Base-by-base conservation (phyloP, 1,284 basidiomycete species). In the Naganishia liquefaciens region DNA sequence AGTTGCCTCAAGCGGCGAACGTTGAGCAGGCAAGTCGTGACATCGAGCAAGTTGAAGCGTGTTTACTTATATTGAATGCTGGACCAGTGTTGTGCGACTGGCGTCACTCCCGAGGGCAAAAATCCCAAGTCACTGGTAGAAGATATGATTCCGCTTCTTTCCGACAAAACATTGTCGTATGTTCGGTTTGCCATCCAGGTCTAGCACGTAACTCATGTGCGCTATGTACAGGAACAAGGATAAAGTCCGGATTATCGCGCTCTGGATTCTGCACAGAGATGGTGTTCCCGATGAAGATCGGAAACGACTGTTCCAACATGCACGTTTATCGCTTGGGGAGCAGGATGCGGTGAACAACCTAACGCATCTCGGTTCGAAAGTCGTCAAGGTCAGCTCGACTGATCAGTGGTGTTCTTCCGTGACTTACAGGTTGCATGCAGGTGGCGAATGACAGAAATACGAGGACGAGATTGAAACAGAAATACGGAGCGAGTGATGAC, bases 281-380 rank as follows among this genome's bases (percentile, higher is more conserved):
- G 96, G 96, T 52, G 95, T 99, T 10, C 93, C 95, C 21, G 95
- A 98, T 65, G 96, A 99, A 75, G 96, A 99, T 79, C 86, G 92
- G 63, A 86, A 93, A 68, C 83, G 96, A 65, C 79, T 99, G 65
- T 99, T 95, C 77, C 94, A 98, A 76, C 96, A 99, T 76, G 96
- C 96, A n/a, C 84, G 92, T 39, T 80, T 99, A 52, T 85, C 86
- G 3, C 79, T 94, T 61, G 84, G 90, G 25, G 96, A 99, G 75
- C 93, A 96, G 81, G 95, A 98, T 73, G 90, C 93, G 37, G 84
- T 98, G 53, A 94, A 97, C 78, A 90, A 93, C 43, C 81, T 99
- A 65, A 82, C 86, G 5, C 84, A 89, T 72, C 81, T 99, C 40
- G 96, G 96, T 25, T 85, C 87, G 5, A 87, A 91, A 65, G 88